Evolutionary conservation across 2,329 filamentous ascomycete genomes (phyloP).

Genomic region (Colletotrichum camelliae): DNA sequence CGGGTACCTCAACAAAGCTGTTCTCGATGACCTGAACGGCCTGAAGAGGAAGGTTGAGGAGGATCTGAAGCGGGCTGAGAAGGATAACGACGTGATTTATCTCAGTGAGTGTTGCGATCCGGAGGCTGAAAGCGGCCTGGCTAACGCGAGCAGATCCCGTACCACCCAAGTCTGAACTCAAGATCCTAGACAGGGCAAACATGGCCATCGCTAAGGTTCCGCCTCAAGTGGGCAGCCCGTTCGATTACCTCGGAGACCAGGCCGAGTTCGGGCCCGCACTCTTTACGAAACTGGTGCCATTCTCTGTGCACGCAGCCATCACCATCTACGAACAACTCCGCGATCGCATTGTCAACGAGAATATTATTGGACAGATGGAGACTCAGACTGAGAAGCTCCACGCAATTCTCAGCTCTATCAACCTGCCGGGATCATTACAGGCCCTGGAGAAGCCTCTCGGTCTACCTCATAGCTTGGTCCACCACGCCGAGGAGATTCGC

Average conservation of each 20-base stretch:
- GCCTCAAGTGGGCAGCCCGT: constrained; percentile 80
- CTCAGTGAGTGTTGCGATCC: constrained; percentile 58
- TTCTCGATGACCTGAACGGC: constrained; percentile 81
- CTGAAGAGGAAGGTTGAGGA: constrained; percentile 84
- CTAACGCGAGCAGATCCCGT: constrained; percentile 67
- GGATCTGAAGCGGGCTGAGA: constrained; percentile 90
- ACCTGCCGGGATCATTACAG: constrained; percentile 90
- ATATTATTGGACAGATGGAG: constrained; percentile 85
- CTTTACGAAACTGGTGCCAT: constrained; percentile 91
- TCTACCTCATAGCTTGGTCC: constrained; percentile 80
- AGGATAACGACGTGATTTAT: constrained; percentile 97
- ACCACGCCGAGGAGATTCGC: constrained; percentile 92
- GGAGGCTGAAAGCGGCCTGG: background rate
- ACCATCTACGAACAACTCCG: constrained; percentile 94
- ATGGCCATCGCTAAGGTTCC: constrained; percentile 86
- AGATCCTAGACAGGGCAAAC: constrained; percentile 81
- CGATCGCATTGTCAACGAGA: constrained; percentile 88
- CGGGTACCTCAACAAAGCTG: constrained; percentile 78
- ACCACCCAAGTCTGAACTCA: constrained; percentile 86
- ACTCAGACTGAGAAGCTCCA: constrained; percentile 80
- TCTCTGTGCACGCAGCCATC: constrained; percentile 92
- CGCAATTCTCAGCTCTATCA: constrained; percentile 79
- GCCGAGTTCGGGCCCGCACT: constrained; percentile 83
- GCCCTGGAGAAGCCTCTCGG: constrained; percentile 94
- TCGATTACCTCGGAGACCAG: constrained; percentile 79